Conservation (phyloP, 805 yeast species). For the Danielia oregonensis region DNA sequence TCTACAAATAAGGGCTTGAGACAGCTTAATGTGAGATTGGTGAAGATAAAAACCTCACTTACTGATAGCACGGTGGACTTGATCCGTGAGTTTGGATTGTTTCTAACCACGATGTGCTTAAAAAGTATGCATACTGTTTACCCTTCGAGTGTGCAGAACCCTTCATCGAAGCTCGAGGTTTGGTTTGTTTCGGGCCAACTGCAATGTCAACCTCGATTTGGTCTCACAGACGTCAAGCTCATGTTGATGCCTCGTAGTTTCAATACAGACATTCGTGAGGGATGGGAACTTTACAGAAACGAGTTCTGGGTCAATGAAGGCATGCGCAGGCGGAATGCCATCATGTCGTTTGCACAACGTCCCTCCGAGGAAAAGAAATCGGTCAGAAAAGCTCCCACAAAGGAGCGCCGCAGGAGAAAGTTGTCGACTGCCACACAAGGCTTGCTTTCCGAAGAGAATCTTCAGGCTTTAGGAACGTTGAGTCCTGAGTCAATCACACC, state of each 20-base stretch:
- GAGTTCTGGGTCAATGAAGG: slow-evolving; percentile 93
- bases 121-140: slow-evolving; percentile 31
- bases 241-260: slow-evolving; percentile 80
- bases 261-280: slow-evolving; percentile 78
- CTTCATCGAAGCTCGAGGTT: slow-evolving; percentile 32
- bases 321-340: slow-evolving; percentile 47
- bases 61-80: slow-evolving; percentile 31
- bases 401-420: slow-evolving; percentile 29
- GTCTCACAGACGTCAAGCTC: slow-evolving; percentile 70
- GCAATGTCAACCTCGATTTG: slow-evolving; percentile 59
- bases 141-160: slow-evolving; percentile 30
- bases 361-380: slow-evolving; percentile 9
- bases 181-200: slow-evolving; percentile 39
- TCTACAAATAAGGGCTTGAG: slow-evolving; percentile 88
- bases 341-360: slow-evolving; percentile 26
- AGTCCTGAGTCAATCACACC: slow-evolving; percentile 2
- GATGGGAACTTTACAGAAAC: slow-evolving; percentile 90
- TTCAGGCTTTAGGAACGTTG: slow-evolving; percentile 3
- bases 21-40: slow-evolving; percentile 74
- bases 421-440: slow-evolving; percentile 4
- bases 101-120: slow-evolving; percentile 26
- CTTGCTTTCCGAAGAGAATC: slow-evolving; percentile 1
- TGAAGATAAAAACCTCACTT: slow-evolving; percentile 48
- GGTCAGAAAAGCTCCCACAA: slow-evolving; percentile 34
- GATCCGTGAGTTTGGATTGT: slow-evolving; percentile 34